Evolutionary conservation across 2,329 filamentous ascomycete genomes (phyloP), one percentile per base, ranked within the genome.

Genomic region (Fusarium sp.): DNA sequence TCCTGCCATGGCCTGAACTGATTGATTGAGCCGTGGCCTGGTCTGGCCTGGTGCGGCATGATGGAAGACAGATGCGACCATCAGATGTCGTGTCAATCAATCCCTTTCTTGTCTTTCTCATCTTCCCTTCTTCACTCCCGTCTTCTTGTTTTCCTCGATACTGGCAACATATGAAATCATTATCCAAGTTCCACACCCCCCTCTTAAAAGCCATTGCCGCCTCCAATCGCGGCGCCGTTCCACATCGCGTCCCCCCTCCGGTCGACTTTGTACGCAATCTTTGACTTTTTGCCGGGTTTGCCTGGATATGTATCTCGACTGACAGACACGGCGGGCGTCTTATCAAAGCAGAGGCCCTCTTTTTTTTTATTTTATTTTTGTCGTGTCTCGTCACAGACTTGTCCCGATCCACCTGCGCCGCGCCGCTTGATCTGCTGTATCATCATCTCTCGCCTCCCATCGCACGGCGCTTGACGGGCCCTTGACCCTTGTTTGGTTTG

Each of bases 341-440:
- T 75, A 75, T 75, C 73, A 74, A 66, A 72, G 59, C 37, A 61
- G 36, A 46, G 73, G 71, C 73, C 73, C 73, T 72, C 70, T 75
- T 75, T 72, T 75, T 72, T 75, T 75, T 75, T 72, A 74, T 72
- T 75, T 64, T 70, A 68, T 73, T 75, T 74, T 73, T 71, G 59
- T 64, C 52, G 40, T 23, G 51, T 70, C 56, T 34, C 58, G 61
- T 68, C 60, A 57, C 50, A 72, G 48, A 23, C 48, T 47, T 36
- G 67, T 65, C 60, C 70, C 48, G 72, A 73, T 67, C 73, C 73
- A 75, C 73, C 62, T 62, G 34, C 66, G 56, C 66, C 60, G 71
- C 66, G 57, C 65, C 68, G 68, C 69, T 68, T 70, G 72, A 73
- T 75, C 72, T 74, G 48, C 48, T 71, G 68, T 72, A 67, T 72